phyloP scores from a whole-genome alignment of 1,284 basidiomycete species.

The Cryptococcus sp. region DNA sequence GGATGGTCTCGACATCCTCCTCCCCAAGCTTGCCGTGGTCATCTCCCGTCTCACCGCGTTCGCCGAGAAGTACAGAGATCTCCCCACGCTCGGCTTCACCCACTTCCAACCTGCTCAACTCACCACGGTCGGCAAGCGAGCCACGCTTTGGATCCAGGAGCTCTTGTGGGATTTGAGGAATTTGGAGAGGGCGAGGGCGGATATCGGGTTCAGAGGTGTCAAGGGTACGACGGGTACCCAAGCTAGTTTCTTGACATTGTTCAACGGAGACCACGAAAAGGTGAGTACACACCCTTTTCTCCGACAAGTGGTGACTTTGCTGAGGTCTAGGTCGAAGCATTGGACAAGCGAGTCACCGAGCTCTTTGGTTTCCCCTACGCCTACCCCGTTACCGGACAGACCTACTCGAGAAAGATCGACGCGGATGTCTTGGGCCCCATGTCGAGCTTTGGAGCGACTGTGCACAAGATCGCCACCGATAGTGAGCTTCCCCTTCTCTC shows the following conservation, averaged over 20 bases:
- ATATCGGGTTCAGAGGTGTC: constrained; percentile 95
- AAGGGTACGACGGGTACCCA: constrained; percentile 99
- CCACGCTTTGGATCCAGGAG: constrained; percentile 96
- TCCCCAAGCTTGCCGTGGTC: constrained; percentile 80
- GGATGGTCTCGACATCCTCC: constrained; percentile 74
- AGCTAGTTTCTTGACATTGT: constrained; percentile 88
- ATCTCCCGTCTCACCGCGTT: constrained; percentile 83
- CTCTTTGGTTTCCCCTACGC: constrained; percentile 89
- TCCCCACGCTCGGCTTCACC: constrained; percentile 92
- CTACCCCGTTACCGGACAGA: constrained; percentile 97
- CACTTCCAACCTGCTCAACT: constrained; percentile 99
- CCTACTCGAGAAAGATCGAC: constrained; percentile 97
- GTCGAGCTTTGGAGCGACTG: constrained; percentile 87
- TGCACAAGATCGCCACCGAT: constrained; percentile 97
- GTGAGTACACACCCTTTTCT: constrained; percentile 40
- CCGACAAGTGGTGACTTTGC: not conserved
- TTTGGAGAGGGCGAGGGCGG: constrained; percentile 81
- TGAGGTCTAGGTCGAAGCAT: constrained; percentile 68
- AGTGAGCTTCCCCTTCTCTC: constrained; percentile 37
- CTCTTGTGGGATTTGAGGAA: constrained; percentile 95
- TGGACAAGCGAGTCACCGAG: constrained; percentile 83
- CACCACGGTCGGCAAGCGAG: constrained; percentile 98
- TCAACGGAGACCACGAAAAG: constrained; percentile 93
- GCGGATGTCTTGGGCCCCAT: constrained; percentile 85
- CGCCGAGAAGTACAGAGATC: constrained; percentile 63